These are phyloP conservation scores for Boechera divaricarpa DNA, from an alignment of 345 rosid species.

Conservation along the genomic window DNA sequence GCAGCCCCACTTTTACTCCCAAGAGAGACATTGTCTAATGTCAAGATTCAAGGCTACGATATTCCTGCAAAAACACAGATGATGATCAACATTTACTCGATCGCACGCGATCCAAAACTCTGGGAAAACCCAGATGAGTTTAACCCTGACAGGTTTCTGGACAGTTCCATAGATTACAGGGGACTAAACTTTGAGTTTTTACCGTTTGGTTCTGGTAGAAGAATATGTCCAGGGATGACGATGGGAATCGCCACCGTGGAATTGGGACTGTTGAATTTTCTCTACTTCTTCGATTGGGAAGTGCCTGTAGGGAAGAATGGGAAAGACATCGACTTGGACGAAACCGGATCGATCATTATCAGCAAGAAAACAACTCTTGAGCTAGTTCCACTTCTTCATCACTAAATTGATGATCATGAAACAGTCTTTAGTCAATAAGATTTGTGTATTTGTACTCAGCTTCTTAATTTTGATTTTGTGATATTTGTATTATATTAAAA, in stretches of 20 bases:
- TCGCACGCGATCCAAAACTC: conserved; percentile 52
- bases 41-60: conserved; percentile 51
- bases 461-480: not conserved
- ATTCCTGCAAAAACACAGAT: conserved; percentile 47
- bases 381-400: conserved; percentile 38
- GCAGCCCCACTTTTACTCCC: conserved; percentile 54
- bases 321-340: conserved; percentile 40
- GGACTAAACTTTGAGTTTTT: conserved; percentile 54
- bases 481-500: not conserved
- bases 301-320: conserved; percentile 30
- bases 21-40: conserved; percentile 46
- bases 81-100: conserved; percentile 52
- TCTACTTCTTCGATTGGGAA: conserved; percentile 42
- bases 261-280: conserved; percentile 28
- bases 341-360: conserved; percentile 14
- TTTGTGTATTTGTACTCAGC: not conserved
- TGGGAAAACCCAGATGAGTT: conserved; percentile 55
- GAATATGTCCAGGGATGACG: conserved; percentile 34
- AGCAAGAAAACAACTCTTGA: conserved; percentile 39
- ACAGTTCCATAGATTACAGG: conserved; percentile 46
- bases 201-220: conserved; percentile 56
- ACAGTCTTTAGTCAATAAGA: not conserved
- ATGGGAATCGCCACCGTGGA: conserved; percentile 35
- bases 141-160: conserved; percentile 53
- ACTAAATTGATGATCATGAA: not conserved